Percentiles rank a stretch among this genome's conserved stretches.
Evolutionary conservation across 306 rosid genomes (phyloP).

Genomic region (Rosa chinensis): DNA sequence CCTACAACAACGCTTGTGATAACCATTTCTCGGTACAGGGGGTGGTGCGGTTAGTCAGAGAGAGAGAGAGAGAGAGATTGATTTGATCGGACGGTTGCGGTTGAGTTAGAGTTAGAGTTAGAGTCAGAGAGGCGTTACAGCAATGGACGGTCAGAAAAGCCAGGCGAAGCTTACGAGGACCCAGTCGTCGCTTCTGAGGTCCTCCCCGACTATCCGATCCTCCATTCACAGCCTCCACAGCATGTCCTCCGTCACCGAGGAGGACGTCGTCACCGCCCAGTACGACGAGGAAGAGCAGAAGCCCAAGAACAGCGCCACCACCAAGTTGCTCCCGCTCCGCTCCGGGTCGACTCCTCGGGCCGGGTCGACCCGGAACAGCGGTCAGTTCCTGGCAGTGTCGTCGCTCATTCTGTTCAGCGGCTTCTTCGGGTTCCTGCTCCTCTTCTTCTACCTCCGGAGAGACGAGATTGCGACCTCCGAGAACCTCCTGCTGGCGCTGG

Average conservation of each 20-base stretch:
- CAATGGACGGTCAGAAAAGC: slow-evolving; percentile 74
- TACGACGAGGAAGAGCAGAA: slow-evolving; percentile 45
- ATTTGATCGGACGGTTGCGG: slow-evolving; percentile 36
- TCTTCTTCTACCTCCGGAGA: slow-evolving; percentile 50
- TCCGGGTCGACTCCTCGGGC: slow-evolving; percentile 37
- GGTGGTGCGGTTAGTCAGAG: background rate
- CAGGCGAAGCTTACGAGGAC: slow-evolving; percentile 78
- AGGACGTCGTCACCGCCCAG: slow-evolving; percentile 34
- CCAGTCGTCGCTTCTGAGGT: slow-evolving; percentile 81
- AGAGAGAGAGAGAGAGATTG: background rate
- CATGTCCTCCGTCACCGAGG: slow-evolving; percentile 59
- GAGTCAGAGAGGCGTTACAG: background rate
- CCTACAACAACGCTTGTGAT: slow-evolving; percentile 27
- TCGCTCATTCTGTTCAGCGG: slow-evolving; percentile 41
- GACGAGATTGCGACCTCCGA: slow-evolving; percentile 72
- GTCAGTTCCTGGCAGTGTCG: slow-evolving; percentile 35
- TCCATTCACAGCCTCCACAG: slow-evolving; percentile 70
- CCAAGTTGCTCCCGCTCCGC: background rate
- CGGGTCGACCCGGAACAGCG: slow-evolving; percentile 41
- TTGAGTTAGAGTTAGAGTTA: slow-evolving; percentile 13
- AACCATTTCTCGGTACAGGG: slow-evolving; percentile 55
- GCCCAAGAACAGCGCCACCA: slow-evolving; percentile 11
- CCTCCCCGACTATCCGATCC: slow-evolving; percentile 90
- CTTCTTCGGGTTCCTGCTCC: slow-evolving; percentile 35
- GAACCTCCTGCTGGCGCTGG: slow-evolving; percentile 63